These are phyloP conservation scores for Fusarium nisikadoi DNA, from an alignment of 2,329 filamentous ascomycete genomes.

Conservation along the genomic window DNA sequence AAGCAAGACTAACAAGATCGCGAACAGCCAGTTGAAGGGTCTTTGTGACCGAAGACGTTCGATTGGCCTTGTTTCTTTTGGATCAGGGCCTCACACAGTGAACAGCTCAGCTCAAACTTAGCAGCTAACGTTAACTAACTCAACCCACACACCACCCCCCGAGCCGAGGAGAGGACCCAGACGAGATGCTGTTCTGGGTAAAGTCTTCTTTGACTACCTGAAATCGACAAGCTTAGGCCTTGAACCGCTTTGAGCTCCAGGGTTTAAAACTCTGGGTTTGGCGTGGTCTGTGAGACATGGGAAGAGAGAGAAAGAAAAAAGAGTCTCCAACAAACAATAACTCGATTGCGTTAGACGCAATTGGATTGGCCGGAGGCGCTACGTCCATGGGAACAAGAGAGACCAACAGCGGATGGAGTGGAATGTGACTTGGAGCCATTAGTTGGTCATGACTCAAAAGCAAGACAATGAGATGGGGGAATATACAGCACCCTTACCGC, in stretches of 20 bases:
- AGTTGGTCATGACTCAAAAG: slow-evolving; percentile 42
- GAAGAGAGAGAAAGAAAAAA: not conserved
- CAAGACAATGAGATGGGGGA: slow-evolving; percentile 30
- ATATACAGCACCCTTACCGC: slow-evolving; percentile 14
- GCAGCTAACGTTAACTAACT: not conserved
- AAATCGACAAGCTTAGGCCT: slow-evolving; percentile 1
- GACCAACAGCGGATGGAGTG: slow-evolving; percentile 30
- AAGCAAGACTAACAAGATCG: slow-evolving; percentile 25
- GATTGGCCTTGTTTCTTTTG: slow-evolving; percentile 27
- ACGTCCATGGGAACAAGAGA: slow-evolving; percentile 33
- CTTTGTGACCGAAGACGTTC: slow-evolving; percentile 43
- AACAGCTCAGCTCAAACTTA: not conserved
- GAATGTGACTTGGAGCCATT: slow-evolving; percentile 41
- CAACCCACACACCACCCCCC: not conserved
- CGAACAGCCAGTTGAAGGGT: slow-evolving; percentile 37
- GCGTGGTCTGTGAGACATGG: slow-evolving; percentile 35
- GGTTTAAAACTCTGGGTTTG: slow-evolving; percentile 32
- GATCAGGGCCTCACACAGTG: not conserved
- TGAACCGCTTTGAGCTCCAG: slow-evolving; percentile 25
- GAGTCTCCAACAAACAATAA: not conserved
- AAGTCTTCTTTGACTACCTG: slow-evolving; percentile 32
- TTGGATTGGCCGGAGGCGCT: slow-evolving; percentile 34
- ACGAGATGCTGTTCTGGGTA: slow-evolving; percentile 40
- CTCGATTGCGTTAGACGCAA: slow-evolving; percentile 35
- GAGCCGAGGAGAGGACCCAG: not conserved